These are phyloP conservation scores for Boletus mariae DNA, from an alignment of 1,284 basidiomycete genomes.

Conservation along the genomic window DNA sequence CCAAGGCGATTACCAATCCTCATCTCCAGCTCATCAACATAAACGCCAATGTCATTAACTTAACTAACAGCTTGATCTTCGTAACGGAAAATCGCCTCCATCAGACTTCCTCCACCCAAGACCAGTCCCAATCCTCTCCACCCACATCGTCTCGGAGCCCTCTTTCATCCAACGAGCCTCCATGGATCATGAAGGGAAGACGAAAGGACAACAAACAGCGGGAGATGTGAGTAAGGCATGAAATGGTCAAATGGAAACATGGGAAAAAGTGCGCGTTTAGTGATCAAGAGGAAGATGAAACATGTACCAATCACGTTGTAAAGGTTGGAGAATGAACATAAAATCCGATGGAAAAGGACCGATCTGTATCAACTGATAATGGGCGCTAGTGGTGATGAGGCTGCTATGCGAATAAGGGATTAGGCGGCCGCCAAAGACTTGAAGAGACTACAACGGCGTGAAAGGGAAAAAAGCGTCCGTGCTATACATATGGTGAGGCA, in stretches of 20 bases:
- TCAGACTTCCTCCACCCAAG: conserved; percentile 1
- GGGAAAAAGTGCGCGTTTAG: conserved; percentile 20
- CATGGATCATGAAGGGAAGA: conserved; percentile 45
- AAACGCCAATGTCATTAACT: neutral
- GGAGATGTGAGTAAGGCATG: conserved; percentile 27
- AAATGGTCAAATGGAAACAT: conserved; percentile 21
- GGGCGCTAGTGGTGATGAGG: conserved; percentile 33
- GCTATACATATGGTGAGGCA: conserved; percentile 40
- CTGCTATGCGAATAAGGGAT: conserved; percentile 23
- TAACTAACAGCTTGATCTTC: neutral
- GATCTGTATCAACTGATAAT: conserved; percentile 32
- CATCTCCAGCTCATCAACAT: neutral
- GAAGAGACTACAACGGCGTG: conserved; percentile 36
- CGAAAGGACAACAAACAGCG: conserved; percentile 57
- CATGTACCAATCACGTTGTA: conserved; percentile 24
- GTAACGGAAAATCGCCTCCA: conserved; percentile 1
- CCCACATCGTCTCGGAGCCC: conserved; percentile 48
- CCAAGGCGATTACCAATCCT: neutral
- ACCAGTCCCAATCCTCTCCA: conserved; percentile 9
- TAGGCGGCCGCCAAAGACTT: conserved; percentile 32
- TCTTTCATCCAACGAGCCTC: conserved; percentile 67
- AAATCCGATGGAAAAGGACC: conserved; percentile 24
- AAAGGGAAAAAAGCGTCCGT: conserved; percentile 68
- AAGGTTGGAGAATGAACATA: conserved; percentile 24
- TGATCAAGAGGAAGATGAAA: conserved; percentile 20